Base-by-base conservation (phyloP, 768 basidiomycete genomes). In the Tricholomella constricta region DNA sequence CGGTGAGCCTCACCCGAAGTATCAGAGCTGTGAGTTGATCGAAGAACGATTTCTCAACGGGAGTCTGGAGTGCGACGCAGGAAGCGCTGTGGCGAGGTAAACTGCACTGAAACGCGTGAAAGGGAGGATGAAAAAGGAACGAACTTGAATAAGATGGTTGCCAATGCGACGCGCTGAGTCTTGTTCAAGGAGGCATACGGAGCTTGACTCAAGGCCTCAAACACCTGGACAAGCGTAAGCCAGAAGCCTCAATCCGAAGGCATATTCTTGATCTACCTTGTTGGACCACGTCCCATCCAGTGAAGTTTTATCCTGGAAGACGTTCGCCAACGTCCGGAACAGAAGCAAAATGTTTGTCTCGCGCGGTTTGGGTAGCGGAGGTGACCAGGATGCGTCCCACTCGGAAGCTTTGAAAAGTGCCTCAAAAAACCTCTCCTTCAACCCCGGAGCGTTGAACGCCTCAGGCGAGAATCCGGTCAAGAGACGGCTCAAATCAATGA, bases 91-190 rank as follows among this genome's bases (percentile, higher is more conserved):
- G 41, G 51, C 47, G 40, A 43, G 61, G 48, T 40, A 29, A 38
- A 25, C 17, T 23, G 31, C 27, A 32, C 17, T 52, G 29, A 11
- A 15, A n/a, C 20, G 27, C 3, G 9, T 4, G 14, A 32, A 3
- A 32, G 31, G 4, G 9, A 10, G 11, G 23, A 32, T 32, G 29
- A 49, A n/a, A n/a, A n/a, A n/a, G 23, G 27, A 15, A 78, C 89
- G 62, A 60, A 98, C 96, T 98, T 98, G 72, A 98, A 86, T 27
- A 91, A 69, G 31, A 94, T 72, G 0, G 94, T 95, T 4, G 89
- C 85, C 42, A 94, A 64, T 0, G 92, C 89, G 3, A 92, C 76
- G 26, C 90, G 82, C 44, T 88, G 88, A 3, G 76, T 72, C 69
- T 91, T 94, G 34, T 79, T 81, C 61, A 91, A 70, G 3, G 73